Conservation (phyloP, 2,329 filamentous ascomycete genomes). For the Aspergillus jensenii region DNA sequence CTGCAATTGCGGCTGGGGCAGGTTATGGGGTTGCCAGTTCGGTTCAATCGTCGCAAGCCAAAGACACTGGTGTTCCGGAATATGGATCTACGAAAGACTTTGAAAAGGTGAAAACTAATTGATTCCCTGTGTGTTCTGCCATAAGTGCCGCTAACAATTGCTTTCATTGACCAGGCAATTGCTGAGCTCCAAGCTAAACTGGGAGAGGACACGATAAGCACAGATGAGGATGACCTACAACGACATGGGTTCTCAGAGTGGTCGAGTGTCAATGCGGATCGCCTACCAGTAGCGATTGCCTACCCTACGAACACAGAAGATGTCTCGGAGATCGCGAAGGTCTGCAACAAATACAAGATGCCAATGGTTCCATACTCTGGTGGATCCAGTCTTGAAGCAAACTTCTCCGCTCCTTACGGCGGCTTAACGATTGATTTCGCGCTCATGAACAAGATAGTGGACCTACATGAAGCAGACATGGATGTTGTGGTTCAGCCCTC, state of each 20-base stretch:
- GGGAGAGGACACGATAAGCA: constrained; percentile 61
- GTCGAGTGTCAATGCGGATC: constrained; percentile 66
- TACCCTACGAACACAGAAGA: constrained; percentile 65
- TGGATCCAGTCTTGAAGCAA: constrained; percentile 82
- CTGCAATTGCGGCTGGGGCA: constrained; percentile 51
- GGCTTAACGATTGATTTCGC: constrained; percentile 89
- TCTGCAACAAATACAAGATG: constrained; percentile 76
- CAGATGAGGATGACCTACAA: constrained; percentile 63
- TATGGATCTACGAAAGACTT: constrained; percentile 42
- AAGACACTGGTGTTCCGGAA: constrained; percentile 25
- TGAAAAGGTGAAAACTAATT: constrained; percentile 33
- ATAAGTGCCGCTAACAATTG: background rate
- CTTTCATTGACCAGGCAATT: constrained; percentile 50
- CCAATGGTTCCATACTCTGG: constrained; percentile 87
- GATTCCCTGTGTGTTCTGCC: background rate
- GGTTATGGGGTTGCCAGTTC: constrained; percentile 53
- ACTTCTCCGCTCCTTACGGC: constrained; percentile 83
- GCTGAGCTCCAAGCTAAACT: constrained; percentile 53
- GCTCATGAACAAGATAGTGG: constrained; percentile 78
- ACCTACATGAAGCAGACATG: constrained; percentile 83
- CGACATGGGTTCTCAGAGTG: constrained; percentile 69
- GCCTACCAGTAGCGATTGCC: constrained; percentile 63
- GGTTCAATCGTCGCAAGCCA: constrained; percentile 26
- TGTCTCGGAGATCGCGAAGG: constrained; percentile 63
- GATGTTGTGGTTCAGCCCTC: constrained; percentile 90